Base-by-base conservation (phyloP, 805 yeast genomes). In the Citeromyces nyonsensis region DNA sequence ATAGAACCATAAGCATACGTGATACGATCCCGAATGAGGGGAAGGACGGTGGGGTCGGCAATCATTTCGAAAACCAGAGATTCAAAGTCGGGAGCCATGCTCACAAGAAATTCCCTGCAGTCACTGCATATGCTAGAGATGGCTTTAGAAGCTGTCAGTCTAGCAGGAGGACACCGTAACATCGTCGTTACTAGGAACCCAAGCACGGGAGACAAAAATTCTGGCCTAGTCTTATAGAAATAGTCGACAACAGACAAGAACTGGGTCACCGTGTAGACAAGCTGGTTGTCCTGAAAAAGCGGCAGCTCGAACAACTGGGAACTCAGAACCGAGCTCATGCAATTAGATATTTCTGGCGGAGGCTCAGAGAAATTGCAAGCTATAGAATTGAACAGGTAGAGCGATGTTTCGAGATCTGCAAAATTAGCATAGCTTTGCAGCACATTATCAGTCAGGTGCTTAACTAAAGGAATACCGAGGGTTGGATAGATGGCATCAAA, bases 401-500 rank as follows among this genome's bases (percentile, higher is more conserved):
- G 47, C 0, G 81, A 67, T 2, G 76, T 64, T 45, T 81, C 94
- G 3, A 75, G 50, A 30, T 65, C 69, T 9, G 44, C 39, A 40
- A 66, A 44, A n/a, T 18, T 29, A 24, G 35, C 28, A 5, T 34
- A 26, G 2, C 36, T 14, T 32, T 36, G 36, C 15, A 51, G 36
- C 2, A 69, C 49, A 24, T 56, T 57, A 6, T 45, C 42, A 1
- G 57, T 41, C 20, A 81, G 48, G 13, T 52, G 58, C 4, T 57
- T 54, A 39, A 67, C 69, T 25, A 82, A 49, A 2, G 62, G 54
- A 0, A 49, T 34, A 26, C 80, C 82, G 25, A 83, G 59, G 4
- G 81, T 57, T 1, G 84, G 69, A 56, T 77, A 82, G 2, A 77
- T 52, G 0, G 71, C 59, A 34, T 84, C 91, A 40, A 82, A 69